These are phyloP conservation scores for Rhizopogon vulgaris DNA, from an alignment of 768 basidiomycete species.

Conservation along the genomic window DNA sequence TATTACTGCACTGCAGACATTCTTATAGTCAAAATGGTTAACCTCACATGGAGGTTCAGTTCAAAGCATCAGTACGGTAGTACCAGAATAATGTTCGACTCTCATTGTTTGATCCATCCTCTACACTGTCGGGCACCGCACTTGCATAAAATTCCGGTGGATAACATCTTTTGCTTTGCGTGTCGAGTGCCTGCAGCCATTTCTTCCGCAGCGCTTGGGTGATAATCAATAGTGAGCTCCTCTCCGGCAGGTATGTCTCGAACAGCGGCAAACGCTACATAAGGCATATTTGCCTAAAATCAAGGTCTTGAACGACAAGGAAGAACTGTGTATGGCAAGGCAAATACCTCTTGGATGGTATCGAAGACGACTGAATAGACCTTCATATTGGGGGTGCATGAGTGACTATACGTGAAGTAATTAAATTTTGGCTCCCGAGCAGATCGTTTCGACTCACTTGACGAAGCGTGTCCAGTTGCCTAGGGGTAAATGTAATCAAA, in stretches of 20 bases:
- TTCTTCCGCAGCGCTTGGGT: conserved; percentile 34
- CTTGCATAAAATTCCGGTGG: conserved; percentile 28
- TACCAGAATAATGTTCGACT: neutral
- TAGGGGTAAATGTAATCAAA: conserved; percentile 18
- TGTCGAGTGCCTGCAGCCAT: conserved; percentile 7
- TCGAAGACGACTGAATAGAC: conserved; percentile 61
- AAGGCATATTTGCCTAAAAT: conserved; percentile 50
- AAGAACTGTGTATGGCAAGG: neutral
- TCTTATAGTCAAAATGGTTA: too few relatives aligned
- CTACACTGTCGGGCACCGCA: conserved; percentile 33
- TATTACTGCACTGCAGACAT: too few relatives aligned
- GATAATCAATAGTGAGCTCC: conserved; percentile 64
- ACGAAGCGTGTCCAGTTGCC: conserved; percentile 77
- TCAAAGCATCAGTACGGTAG: neutral
- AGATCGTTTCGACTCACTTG: conserved; percentile 40
- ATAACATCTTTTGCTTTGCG: conserved; percentile 19
- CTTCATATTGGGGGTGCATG: conserved; percentile 53
- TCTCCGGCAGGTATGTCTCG: conserved; percentile 40
- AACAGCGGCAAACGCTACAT: conserved; percentile 52
- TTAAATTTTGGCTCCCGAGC: neutral
- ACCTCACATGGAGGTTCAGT: neutral
- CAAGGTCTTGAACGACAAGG: conserved; percentile 1
- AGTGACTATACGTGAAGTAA: conserved; percentile 44
- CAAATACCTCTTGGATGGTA: conserved; percentile 46
- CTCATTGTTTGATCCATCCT: conserved; percentile 27